These are phyloP conservation scores for Gossypium ekmanianum DNA, from an alignment of 345 rosid species.

Conservation along the genomic window DNA sequence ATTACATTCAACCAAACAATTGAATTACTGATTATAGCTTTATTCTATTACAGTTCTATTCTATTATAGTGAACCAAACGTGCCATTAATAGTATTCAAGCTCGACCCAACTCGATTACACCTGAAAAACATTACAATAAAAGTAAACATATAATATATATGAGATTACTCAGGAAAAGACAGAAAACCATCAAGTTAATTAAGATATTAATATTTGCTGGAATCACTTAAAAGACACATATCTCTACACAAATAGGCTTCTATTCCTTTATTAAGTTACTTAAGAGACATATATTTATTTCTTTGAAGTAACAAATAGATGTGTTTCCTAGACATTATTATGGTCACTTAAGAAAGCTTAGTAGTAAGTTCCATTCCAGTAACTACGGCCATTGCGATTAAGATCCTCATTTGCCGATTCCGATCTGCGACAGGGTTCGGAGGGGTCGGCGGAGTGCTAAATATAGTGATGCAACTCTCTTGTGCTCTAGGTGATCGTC, in stretches of 20 bases:
- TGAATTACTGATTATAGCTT: too few species aligned
- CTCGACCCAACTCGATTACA: too few species aligned
- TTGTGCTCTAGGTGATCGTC: not conserved
- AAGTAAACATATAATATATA: too few species aligned
- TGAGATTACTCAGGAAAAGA: not conserved
- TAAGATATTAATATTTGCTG: not conserved
- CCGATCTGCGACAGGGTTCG: not conserved
- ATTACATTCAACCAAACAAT: too few species aligned
- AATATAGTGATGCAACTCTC: not conserved
- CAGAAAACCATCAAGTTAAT: not conserved
- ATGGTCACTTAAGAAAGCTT: not conserved
- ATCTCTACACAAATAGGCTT: not conserved
- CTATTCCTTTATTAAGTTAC: too few species aligned
- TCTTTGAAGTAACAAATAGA: too few species aligned
- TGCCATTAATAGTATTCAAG: too few species aligned
- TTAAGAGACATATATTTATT: too few species aligned
- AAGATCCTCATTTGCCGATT: not conserved
- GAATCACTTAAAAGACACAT: not conserved
- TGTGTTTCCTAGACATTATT: too few species aligned
- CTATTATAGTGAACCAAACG: too few species aligned
- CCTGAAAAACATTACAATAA: too few species aligned
- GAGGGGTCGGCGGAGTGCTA: not conserved
- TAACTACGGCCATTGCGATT: not conserved
- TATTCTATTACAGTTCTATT: too few species aligned
- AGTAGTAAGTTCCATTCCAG: not conserved